Conservation (phyloP, 148 eudicot genomes). For the Camellia lanceoleosa region DNA sequence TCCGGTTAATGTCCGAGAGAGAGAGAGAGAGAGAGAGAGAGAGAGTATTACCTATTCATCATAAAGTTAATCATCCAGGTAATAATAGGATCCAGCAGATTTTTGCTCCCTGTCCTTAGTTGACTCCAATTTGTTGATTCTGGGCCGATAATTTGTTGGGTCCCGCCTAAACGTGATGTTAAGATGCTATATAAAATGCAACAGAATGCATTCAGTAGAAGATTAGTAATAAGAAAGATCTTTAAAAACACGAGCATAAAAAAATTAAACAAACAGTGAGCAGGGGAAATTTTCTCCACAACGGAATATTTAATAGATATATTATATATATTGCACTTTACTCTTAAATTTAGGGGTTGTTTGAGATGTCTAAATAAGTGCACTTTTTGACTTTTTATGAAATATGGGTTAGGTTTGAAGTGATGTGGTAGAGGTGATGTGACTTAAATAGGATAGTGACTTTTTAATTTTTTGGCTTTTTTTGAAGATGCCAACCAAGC, state of each 20-base stretch:
- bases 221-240: neutral
- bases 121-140: constrained; percentile 86
- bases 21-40: neutral
- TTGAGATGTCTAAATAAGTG: too few species aligned
- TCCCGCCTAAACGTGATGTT: constrained; percentile 92
- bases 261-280: neutral
- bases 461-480: too few species aligned
- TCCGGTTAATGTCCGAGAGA: neutral
- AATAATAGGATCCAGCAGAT: constrained; percentile 84
- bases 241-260: neutral
- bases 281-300: neutral
- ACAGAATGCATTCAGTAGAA: neutral
- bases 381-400: too few species aligned
- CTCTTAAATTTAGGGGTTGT: neutral
- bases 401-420: too few species aligned
- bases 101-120: constrained; percentile 98
- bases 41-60: constrained; percentile 3
- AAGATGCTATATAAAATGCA: constrained; percentile 55
- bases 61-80: constrained; percentile 57
- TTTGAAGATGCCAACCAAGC: too few species aligned
- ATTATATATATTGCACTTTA: neutral
- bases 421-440: too few species aligned
- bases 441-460: too few species aligned
- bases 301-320: neutral
- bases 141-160: constrained; percentile 83